These are phyloP conservation scores for Suhomyces bolitotheri DNA, from an alignment of 1,139 yeast species.

Conservation along the genomic window DNA sequence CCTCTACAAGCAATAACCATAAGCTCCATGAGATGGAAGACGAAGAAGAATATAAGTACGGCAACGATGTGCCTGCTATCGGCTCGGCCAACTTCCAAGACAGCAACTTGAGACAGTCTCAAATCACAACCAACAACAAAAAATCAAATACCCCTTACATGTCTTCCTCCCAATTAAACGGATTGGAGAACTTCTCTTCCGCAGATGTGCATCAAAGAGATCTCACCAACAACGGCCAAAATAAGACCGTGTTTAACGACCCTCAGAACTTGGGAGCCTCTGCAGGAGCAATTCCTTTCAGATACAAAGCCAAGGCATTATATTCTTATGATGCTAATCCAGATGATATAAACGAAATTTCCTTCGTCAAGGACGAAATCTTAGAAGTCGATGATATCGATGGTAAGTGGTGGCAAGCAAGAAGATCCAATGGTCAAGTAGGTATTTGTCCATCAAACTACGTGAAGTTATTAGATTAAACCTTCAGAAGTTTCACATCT, in stretches of 20 bases:
- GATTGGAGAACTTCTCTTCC: slow-evolving; percentile 56
- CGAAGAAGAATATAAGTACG: slow-evolving; percentile 33
- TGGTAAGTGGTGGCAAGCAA: slow-evolving; percentile 99
- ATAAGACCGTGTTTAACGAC: slow-evolving; percentile 12
- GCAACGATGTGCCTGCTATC: slow-evolving; percentile 26
- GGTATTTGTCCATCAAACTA: slow-evolving; percentile 98
- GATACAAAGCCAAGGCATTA: slow-evolving; percentile 83
- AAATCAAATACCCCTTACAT: slow-evolving; percentile 43
- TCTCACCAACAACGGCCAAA: slow-evolving; percentile 27
- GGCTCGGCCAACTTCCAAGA: slow-evolving; percentile 31
- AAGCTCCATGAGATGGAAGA: slow-evolving; percentile 30
- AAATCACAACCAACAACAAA: slow-evolving; percentile 33
- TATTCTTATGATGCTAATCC: slow-evolving; percentile 91
- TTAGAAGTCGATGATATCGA: slow-evolving; percentile 89
- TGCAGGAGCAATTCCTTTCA: slow-evolving; percentile 51
- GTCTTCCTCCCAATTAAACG: slow-evolving; percentile 57
- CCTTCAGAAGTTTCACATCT: not conserved
- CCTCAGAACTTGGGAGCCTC: slow-evolving; percentile 13
- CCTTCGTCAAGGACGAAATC: slow-evolving; percentile 86
- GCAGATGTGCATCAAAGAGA: slow-evolving; percentile 41
- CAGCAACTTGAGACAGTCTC: slow-evolving; percentile 40
- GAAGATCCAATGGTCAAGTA: slow-evolving; percentile 83
- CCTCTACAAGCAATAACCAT: slow-evolving; percentile 26
- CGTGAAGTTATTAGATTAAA: slow-evolving; percentile 61
- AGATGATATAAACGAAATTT: slow-evolving; percentile 89